phyloP scores from a whole-genome alignment of 306 rosid species.

The Glycine latifolia region DNA sequence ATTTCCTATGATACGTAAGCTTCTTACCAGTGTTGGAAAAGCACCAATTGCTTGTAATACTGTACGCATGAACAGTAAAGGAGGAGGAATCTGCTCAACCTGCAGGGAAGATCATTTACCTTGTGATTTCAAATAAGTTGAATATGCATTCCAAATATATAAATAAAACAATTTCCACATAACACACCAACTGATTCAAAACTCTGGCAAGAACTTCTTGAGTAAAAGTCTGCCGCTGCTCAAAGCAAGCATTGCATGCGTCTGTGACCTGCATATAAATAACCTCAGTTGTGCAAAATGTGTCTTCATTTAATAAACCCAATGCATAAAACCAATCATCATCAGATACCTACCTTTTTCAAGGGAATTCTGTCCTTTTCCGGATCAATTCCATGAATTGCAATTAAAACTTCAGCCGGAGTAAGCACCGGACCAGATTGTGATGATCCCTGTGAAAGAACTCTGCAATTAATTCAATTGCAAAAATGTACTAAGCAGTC shows the following conservation, averaged over 20 bases:
- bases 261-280: constrained; percentile 77
- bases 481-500: constrained; percentile 17
- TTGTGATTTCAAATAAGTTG: constrained; percentile 39
- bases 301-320: constrained; percentile 6
- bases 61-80: constrained; percentile 90
- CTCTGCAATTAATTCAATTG: constrained; percentile 37
- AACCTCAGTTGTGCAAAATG: constrained; percentile 23
- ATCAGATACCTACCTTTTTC: constrained; percentile 68
- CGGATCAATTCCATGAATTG: constrained; percentile 95
- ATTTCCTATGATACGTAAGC: constrained; percentile 32
- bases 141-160: constrained; percentile 23
- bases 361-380: constrained; percentile 90
- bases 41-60: constrained; percentile 96
- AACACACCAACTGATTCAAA: constrained; percentile 93
- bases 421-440: constrained; percentile 82
- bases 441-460: constrained; percentile 73
- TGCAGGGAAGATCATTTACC: constrained; percentile 47
- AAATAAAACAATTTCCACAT: constrained; percentile 37
- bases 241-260: constrained; percentile 95
- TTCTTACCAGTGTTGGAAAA: constrained; percentile 89
- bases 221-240: constrained; percentile 81
- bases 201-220: constrained; percentile 95
- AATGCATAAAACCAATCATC: constrained; percentile 36
- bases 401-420: constrained; percentile 92
- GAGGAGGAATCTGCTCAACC: constrained; percentile 97